phyloP scores from a whole-genome alignment of 352 stramenopile genomes.

The Phytophthora sp. region DNA sequence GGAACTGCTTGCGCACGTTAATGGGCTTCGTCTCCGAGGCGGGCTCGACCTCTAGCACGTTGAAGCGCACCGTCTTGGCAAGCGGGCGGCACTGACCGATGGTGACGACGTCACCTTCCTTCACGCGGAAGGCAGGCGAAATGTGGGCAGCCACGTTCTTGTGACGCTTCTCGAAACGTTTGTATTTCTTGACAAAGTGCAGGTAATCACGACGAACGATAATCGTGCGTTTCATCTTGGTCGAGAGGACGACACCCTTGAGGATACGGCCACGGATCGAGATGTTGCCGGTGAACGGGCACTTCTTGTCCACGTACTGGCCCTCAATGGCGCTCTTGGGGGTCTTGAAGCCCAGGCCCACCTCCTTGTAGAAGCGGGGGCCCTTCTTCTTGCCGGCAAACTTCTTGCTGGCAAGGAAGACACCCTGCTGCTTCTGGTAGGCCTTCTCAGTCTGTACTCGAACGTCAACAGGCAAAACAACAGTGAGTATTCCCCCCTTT shows the following conservation, averaged over 20 bases:
- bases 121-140: constrained; percentile 97
- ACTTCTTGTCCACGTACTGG: constrained; percentile 99
- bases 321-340: constrained; percentile 94
- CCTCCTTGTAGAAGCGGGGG: constrained; percentile 96
- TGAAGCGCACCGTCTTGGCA: constrained; percentile 99
- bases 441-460: constrained; percentile 95
- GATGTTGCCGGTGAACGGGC: constrained; percentile 99
- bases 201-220: constrained; percentile 99
- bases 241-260: constrained; percentile 99
- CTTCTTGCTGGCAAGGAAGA: constrained; percentile 98
- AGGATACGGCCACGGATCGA: constrained; percentile 98
- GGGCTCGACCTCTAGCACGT: constrained; percentile 98
- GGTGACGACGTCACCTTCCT: constrained; percentile 99
- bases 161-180: constrained; percentile 99
- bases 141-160: constrained; percentile 99
- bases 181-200: constrained; percentile 99
- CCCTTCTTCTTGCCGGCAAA: constrained; percentile 94
- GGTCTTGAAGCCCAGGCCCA: constrained; percentile 99
- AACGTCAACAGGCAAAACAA: constrained; percentile 10
- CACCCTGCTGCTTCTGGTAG: constrained; percentile 99
- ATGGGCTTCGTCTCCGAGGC: constrained; percentile 95
- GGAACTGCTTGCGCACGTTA: constrained; percentile 99
- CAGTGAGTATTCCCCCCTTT: constrained; percentile 10
- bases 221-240: constrained; percentile 99
- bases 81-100: constrained; percentile 99